Conservation (phyloP, 2,329 filamentous ascomycete species). For the Phaeophleospora eucalypticola region DNA sequence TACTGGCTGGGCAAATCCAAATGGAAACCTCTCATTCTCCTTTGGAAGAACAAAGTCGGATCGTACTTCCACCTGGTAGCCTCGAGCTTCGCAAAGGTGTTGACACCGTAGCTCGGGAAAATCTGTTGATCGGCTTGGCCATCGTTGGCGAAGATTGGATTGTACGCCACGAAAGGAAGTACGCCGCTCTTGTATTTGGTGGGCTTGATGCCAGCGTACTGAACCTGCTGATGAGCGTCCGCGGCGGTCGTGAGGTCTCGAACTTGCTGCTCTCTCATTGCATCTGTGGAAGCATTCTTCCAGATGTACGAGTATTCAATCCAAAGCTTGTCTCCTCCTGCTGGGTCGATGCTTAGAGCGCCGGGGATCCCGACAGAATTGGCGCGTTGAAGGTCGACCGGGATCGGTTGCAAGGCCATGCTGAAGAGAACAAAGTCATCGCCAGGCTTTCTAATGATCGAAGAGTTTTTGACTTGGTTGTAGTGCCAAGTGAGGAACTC, state of each 20-base stretch:
- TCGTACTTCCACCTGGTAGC: background rate
- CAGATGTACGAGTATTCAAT: slow-evolving; percentile 5
- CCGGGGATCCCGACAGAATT: background rate
- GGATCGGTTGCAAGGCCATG: slow-evolving; percentile 3
- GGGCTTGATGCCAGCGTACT: background rate
- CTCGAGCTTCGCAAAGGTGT: background rate
- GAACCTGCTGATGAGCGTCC: background rate
- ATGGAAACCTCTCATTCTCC: background rate
- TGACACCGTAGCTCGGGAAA: background rate
- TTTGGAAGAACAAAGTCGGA: background rate
- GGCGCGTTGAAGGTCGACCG: background rate
- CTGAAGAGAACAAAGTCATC: background rate
- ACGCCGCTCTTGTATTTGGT: background rate
- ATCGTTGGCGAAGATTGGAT: background rate
- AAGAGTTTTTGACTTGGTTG: background rate
- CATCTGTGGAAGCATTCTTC: background rate
- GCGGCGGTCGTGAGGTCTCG: background rate
- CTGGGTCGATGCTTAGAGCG: background rate
- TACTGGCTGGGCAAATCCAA: background rate
- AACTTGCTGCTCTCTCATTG: background rate
- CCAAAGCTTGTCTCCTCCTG: slow-evolving; percentile 4
- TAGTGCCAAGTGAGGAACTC: background rate
- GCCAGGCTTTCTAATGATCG: background rate
- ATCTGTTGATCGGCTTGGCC: background rate
- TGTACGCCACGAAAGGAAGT: background rate